phyloP scores from a whole-genome alignment of 2,329 filamentous ascomycete species.

The Pyrenochaeta sp. region DNA sequence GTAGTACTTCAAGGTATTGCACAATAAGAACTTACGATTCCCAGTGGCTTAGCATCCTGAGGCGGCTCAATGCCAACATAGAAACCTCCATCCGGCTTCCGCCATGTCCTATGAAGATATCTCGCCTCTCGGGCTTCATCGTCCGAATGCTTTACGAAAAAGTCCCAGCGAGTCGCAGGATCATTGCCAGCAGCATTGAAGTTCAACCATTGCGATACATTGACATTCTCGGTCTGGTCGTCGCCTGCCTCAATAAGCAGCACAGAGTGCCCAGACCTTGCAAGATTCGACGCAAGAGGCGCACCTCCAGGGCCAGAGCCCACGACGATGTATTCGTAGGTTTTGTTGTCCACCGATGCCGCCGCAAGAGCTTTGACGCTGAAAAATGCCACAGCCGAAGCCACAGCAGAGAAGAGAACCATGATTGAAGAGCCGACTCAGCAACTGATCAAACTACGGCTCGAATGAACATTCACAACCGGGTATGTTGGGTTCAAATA shows the following conservation, averaged over 20 bases:
- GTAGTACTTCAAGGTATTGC: constrained; percentile 30
- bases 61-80: constrained; percentile 64
- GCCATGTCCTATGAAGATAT: constrained; percentile 66
- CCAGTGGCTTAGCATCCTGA: constrained; percentile 57
- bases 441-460: not conserved
- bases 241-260: constrained; percentile 66
- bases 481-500: not conserved
- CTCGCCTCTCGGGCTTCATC: constrained; percentile 59
- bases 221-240: constrained; percentile 59
- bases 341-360: constrained; percentile 20
- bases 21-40: constrained; percentile 51
- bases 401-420: constrained; percentile 16
- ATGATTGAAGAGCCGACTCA: constrained; percentile 16
- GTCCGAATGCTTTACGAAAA: constrained; percentile 66
- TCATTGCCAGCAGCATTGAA: constrained; percentile 64
- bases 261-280: constrained; percentile 60
- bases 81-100: constrained; percentile 57
- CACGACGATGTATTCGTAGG: constrained; percentile 68
- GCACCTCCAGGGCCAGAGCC: constrained; percentile 39
- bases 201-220: constrained; percentile 58
- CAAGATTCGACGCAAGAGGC: constrained; percentile 25
- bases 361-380: constrained; percentile 14
- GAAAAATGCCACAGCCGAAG: constrained; percentile 3
- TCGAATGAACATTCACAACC: not conserved
- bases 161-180: constrained; percentile 65